These are phyloP conservation scores for Amoebophrya sp. DNA, from an alignment of 169 alveolate species.

Conservation along the genomic window DNA sequence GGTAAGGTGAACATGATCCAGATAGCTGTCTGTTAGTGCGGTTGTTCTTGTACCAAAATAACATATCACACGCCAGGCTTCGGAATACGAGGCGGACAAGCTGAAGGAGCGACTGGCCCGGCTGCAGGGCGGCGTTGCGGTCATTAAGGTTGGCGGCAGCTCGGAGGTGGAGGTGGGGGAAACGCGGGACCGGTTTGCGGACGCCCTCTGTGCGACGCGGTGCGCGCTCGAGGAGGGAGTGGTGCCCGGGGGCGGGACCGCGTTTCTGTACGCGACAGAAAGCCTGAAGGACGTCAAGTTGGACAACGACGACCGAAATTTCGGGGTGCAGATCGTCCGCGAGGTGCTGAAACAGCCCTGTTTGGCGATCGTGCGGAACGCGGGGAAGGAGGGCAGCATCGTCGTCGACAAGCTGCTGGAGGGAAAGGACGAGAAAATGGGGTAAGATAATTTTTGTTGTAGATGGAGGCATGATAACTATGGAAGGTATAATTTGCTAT, in stretches of 20 bases:
- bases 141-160: conserved; percentile 94
- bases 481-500: too few species aligned
- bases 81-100: conserved; percentile 84
- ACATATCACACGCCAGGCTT: too few species aligned
- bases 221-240: conserved; percentile 83
- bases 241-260: conserved; percentile 59
- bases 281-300: conserved; percentile 47
- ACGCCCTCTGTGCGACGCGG: conserved; percentile 95
- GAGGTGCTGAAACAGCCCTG: conserved; percentile 93
- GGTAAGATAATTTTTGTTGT: too few species aligned
- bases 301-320: conserved; percentile 75
- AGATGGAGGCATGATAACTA: too few species aligned
- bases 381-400: conserved; percentile 96
- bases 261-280: not conserved
- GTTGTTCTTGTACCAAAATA: too few species aligned
- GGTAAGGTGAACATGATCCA: too few species aligned
- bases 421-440: not conserved
- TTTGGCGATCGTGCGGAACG: conserved; percentile 91
- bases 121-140: conserved; percentile 97
- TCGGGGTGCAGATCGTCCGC: conserved; percentile 88
- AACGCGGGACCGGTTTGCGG: conserved; percentile 94
- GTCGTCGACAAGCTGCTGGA: conserved; percentile 84
- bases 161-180: conserved; percentile 94
- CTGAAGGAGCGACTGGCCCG: conserved; percentile 95
- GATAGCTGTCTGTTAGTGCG: too few species aligned